Conservation (phyloP, 2,329 filamentous ascomycete species). For the Curvularia spicifera region DNA sequence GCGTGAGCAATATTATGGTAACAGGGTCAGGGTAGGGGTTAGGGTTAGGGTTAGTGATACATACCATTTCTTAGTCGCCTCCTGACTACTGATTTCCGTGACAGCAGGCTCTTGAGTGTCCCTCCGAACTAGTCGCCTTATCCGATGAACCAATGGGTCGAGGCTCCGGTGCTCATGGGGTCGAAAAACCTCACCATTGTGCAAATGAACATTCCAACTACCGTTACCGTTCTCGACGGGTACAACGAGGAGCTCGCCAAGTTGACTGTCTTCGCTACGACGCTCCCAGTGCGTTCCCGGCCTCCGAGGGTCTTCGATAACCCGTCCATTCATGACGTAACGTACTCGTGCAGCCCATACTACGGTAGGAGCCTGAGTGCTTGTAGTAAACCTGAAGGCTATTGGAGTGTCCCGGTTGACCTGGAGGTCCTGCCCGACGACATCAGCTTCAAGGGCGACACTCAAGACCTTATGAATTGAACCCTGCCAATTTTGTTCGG, state of each 20-base stretch:
- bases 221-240: neutral
- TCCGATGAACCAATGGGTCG: neutral
- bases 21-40: no score
- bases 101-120: neutral
- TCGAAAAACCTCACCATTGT: neutral
- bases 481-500: conserved; percentile 19
- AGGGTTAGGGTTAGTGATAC: neutral
- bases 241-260: neutral
- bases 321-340: neutral
- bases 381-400: neutral
- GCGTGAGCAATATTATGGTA: no score
- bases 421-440: neutral
- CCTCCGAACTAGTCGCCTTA: neutral
- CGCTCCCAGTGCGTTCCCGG: neutral
- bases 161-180: neutral
- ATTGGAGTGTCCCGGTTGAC: neutral
- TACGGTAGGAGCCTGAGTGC: neutral
- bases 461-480: conserved; percentile 6
- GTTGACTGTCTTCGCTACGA: neutral
- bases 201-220: neutral
- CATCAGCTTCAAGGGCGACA: neutral
- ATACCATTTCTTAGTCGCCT: conserved; percentile 2
- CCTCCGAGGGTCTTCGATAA: neutral
- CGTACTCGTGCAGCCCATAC: neutral
- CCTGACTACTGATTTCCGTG: neutral